Base-by-base conservation (phyloP, 2,329 filamentous ascomycete species). In the Coniosporium uncinatum region DNA sequence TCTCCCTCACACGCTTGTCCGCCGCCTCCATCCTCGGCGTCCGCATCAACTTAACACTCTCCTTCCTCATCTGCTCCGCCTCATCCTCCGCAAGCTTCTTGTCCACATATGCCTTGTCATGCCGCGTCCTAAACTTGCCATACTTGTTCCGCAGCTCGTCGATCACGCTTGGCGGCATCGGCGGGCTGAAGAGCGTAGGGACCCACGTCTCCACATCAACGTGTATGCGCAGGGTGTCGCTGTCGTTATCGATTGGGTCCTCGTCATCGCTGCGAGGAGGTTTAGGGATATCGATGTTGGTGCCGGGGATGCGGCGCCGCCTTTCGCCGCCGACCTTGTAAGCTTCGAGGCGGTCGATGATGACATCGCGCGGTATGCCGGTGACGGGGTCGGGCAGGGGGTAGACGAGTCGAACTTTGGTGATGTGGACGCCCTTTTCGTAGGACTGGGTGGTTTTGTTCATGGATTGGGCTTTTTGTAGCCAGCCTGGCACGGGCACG, bases 101-200 rank as follows among this genome's bases (percentile, higher is more conserved):
- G 49, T 70, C 70, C 40, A 90, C 62, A 58, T 84, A 95, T 60
- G 83, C 84, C 36, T 76, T 68, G 48, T 89, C 85, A 66, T 95
- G 88, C 37, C 87, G 75, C 40, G 82, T 88, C 55, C 89, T 76
- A 78, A 90, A 93, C 54, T 76, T 79, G 52, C 83, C 86, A 74
- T 83, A 95, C 59, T 81, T 84, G 70, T 85, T 84, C 57, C 89
- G 77, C 57, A 97, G 72, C 71, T 97, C 91, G 60, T 95, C 82
- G 49, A 95, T 75, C 29, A 96, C 76, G n/a, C 64, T 67, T 22
- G 72, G 65, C 4, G 91, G 89, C 75, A 95, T 88, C 14, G 91
- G 91, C 20, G 85, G 76, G 14, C 76, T 71, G 21, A 89, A 70
- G 19, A 97, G 71, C 27, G 80, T 85, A n/a, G 90, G 89, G 41